These are phyloP conservation scores for Candida ovalis DNA, from an alignment of 805 yeast species.

Conservation along the genomic window DNA sequence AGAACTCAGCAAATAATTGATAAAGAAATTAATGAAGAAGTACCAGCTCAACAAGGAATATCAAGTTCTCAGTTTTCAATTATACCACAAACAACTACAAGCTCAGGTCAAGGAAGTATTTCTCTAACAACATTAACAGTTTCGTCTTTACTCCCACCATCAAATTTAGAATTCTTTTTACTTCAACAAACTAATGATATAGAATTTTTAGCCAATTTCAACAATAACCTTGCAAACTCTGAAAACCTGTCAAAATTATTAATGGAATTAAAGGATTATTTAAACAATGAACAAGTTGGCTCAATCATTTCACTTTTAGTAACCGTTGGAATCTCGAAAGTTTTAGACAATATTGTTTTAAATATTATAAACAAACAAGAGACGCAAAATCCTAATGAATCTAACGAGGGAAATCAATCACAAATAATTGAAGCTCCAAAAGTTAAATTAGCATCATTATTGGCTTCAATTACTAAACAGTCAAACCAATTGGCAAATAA, in stretches of 20 bases:
- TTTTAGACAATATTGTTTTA: constrained; percentile 42
- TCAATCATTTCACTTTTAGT: constrained; percentile 37
- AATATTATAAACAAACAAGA: constrained; percentile 12
- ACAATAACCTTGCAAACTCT: constrained; percentile 21
- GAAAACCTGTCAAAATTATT: constrained; percentile 28
- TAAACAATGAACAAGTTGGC: constrained; percentile 23
- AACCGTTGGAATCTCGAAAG: constrained; percentile 40
- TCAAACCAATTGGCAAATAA: constrained; percentile 37
- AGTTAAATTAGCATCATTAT: constrained; percentile 61
- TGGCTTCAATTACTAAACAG: constrained; percentile 68
- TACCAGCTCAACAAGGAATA: not conserved
- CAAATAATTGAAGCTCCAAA: constrained; percentile 6
- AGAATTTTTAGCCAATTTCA: constrained; percentile 33
- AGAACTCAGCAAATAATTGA: constrained; percentile 33
- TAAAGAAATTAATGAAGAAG: constrained; percentile 5
- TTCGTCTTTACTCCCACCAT: constrained; percentile 45
- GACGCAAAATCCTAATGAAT: constrained; percentile 8
- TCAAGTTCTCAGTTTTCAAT: not conserved
- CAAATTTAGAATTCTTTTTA: constrained; percentile 48
- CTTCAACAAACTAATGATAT: constrained; percentile 49
- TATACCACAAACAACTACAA: not conserved
- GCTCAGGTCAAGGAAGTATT: constrained; percentile 6
- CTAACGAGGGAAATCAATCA: not conserved
- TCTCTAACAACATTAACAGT: constrained; percentile 22
- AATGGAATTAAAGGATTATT: constrained; percentile 28